Conservation (phyloP, 2,329 filamentous ascomycete genomes). For the Lachnellula arida region DNA sequence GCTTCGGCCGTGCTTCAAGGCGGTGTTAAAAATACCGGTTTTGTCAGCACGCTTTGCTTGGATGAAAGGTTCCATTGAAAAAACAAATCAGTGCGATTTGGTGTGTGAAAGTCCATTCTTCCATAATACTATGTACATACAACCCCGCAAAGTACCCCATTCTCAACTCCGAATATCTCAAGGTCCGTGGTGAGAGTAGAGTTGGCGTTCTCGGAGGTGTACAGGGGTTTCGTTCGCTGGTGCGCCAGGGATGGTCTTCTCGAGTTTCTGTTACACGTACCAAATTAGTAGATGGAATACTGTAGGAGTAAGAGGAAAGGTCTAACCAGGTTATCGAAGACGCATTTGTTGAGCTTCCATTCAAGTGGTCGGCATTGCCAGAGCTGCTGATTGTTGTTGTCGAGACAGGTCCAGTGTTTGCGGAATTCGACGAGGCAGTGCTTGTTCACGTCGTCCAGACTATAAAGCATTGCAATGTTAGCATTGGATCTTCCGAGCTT, state of each 20-base stretch:
- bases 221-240: conserved; percentile 67
- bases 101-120: not conserved
- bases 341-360: conserved; percentile 89
- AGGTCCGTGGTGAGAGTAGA: conserved; percentile 34
- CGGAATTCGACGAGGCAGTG: conserved; percentile 89
- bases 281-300: not conserved
- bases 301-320: not conserved
- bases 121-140: conserved; percentile 1
- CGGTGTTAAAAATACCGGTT: too few relatives aligned
- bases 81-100: too few relatives aligned
- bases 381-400: conserved; percentile 95
- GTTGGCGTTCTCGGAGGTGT: conserved; percentile 63
- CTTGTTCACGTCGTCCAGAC: conserved; percentile 92
- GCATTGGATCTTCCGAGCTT: not conserved
- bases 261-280: conserved; percentile 56
- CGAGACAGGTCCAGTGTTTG: conserved; percentile 90
- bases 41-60: too few relatives aligned
- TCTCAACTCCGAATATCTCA: not conserved
- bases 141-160: not conserved
- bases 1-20: too few relatives aligned
- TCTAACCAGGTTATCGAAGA: conserved; percentile 90
- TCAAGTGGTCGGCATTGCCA: conserved; percentile 91
- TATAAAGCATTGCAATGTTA: conserved; percentile 35
- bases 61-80: too few relatives aligned
- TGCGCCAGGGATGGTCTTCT: conserved; percentile 74